Evolutionary conservation across 2,329 filamentous ascomycete genomes (phyloP).

Genomic region (Scortechinia acanthostroma): DNA sequence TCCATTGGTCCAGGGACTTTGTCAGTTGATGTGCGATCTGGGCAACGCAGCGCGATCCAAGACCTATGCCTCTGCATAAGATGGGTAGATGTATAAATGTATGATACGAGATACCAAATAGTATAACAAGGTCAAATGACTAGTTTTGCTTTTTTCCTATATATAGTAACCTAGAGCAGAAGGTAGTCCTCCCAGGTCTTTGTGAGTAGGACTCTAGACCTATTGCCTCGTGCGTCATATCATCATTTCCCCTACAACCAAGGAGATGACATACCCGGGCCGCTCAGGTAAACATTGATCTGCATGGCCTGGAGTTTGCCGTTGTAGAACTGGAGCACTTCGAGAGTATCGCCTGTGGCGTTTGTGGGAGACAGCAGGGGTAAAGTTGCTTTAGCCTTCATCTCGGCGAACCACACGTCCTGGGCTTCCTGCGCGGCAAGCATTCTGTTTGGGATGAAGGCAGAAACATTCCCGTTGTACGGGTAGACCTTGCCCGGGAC

Average conservation of each 20-base stretch:
- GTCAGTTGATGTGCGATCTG: too few species aligned
- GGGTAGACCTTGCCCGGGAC: slow-evolving; percentile 10
- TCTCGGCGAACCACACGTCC: slow-evolving; percentile 7
- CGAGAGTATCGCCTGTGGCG: slow-evolving; percentile 10
- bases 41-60: too few species aligned
- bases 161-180: too few species aligned
- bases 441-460: slow-evolving; percentile 9
- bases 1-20: too few species aligned
- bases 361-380: slow-evolving; percentile 8
- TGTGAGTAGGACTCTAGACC: too few species aligned
- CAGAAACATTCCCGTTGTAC: slow-evolving; percentile 8
- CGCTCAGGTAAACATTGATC: slow-evolving; percentile 11
- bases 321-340: slow-evolving; percentile 11
- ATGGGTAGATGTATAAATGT: too few species aligned
- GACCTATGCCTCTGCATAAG: too few species aligned
- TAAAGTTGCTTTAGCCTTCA: slow-evolving; percentile 6
- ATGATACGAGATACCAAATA: too few species aligned
- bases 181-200: too few species aligned
- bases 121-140: too few species aligned
- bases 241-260: slow-evolving; percentile 8
- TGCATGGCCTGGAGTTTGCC: slow-evolving; percentile 11
- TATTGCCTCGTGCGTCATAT: slow-evolving; percentile 2
- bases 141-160: too few species aligned
- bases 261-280: slow-evolving; percentile 9
- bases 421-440: slow-evolving; percentile 9